Base-by-base conservation (phyloP, 495 filamentous ascomycete genomes). In the Xylaria venustula region DNA sequence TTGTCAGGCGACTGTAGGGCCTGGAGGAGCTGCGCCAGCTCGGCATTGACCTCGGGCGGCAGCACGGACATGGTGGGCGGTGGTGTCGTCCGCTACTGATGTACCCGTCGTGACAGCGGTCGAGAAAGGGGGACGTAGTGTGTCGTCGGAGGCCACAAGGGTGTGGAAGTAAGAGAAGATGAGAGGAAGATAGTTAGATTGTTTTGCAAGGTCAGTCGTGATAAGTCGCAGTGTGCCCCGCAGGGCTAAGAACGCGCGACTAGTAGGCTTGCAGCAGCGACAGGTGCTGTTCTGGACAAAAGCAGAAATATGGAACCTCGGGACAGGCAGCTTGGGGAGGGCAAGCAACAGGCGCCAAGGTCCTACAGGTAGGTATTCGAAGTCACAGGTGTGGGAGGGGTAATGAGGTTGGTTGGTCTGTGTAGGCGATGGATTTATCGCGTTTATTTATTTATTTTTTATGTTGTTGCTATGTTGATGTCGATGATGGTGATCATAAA, bases 1-100 rank as follows among this genome's bases (percentile, higher is more conserved):
- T 99, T 99, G 79, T 99, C 92, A 65, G 91, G 75, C n/a, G 92
- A 92, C 73, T 90, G 87, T 60, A 99, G 83, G 44, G 85, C 91
- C 78, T 87, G 84, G 61, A 98, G 84, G 64, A 99, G 85, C 83
- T 91, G 88, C 47, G 81, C 81, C 68, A 99, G 89, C 73, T 91
- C 89, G 64, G 84, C 79, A 76, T 90, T 89, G 71, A 92, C 81
- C 65, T 96, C 89, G 54, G 87, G 79, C 62, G 92, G 87, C 15
- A 98, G 84, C 58, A 95, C 67, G 66, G 92, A 93, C 93, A 97
- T 97, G 64, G 63, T 83, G 58, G 53, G 28, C 54, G 28, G 32
- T 7, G 15, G 47, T 58, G 20, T 42, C 50, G 30, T 54, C 46
- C 57, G 51, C 46, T 51, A 30, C 22, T 36, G 12, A 52, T 22